Percentiles rank a stretch among this genome's conserved stretches.
Evolutionary conservation across 768 basidiomycete species (phyloP).

Genomic region (Melanogaster broomeanus): DNA sequence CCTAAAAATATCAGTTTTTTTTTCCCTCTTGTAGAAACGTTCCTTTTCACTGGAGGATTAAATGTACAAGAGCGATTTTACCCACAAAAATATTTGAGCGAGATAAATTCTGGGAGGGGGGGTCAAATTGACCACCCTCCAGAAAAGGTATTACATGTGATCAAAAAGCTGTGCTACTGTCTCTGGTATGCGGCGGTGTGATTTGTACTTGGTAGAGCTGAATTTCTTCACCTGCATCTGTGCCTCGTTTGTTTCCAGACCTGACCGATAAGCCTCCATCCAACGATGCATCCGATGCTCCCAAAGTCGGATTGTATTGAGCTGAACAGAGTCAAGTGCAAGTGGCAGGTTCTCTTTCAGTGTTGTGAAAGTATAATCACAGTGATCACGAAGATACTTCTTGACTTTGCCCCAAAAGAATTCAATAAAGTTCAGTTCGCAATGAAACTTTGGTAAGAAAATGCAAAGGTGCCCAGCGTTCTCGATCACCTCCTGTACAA

Average conservation of each 20-base stretch:
- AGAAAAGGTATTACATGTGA: too few relatives aligned
- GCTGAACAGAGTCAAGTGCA: too few relatives aligned
- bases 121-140: too few relatives aligned
- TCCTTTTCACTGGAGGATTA: neutral
- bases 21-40: constrained; percentile 9
- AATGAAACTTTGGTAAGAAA: constrained; percentile 32
- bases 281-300: too few relatives aligned
- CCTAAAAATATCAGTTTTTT: constrained; percentile 4
- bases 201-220: constrained; percentile 8
- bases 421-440: constrained; percentile 23
- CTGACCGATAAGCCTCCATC: too few relatives aligned
- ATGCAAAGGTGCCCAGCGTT: constrained; percentile 26
- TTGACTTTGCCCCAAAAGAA: constrained; percentile 34
- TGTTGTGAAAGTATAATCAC: constrained; percentile 23
- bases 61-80: too few relatives aligned
- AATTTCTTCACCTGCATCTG: neutral
- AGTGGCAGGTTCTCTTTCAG: too few relatives aligned
- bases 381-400: constrained; percentile 17
- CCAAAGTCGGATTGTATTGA: too few relatives aligned
- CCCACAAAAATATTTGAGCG: too few relatives aligned
- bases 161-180: neutral
- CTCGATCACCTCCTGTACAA: constrained; percentile 27
- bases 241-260: too few relatives aligned
- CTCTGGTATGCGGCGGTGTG: neutral
- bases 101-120: too few relatives aligned